Conservation (phyloP, 2,329 filamentous ascomycete species). For the Alternaria burnsii region DNA sequence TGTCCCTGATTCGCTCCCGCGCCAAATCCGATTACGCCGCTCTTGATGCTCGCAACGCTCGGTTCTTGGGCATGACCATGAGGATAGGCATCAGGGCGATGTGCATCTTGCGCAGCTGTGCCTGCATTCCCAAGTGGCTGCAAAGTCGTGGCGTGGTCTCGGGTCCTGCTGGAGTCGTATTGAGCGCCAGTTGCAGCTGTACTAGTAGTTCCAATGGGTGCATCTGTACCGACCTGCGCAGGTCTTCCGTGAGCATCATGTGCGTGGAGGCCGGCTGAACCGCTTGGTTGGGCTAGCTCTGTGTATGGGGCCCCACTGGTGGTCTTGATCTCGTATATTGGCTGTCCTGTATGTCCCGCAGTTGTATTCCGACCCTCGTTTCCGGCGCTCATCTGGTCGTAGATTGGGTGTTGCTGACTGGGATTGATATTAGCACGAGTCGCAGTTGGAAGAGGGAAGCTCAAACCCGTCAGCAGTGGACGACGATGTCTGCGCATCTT, state of each 20-base stretch:
- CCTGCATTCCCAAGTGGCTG: constrained; percentile 2
- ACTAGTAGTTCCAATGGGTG: constrained; percentile 7
- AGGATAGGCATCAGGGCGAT: constrained; percentile 29
- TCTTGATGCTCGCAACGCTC: constrained; percentile 52
- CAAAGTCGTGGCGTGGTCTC: constrained; percentile 1
- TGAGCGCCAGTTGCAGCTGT: background rate
- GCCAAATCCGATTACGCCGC: constrained; percentile 50
- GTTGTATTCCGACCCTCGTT: constrained; percentile 11
- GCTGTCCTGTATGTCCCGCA: constrained; percentile 10
- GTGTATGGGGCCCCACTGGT: constrained; percentile 21
- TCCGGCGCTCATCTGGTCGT: constrained; percentile 37
- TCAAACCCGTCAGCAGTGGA: constrained; percentile 22
- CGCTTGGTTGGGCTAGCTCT: constrained; percentile 17
- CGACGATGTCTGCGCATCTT: constrained; percentile 25
- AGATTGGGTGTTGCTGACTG: constrained; percentile 36
- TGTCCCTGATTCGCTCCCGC: constrained; percentile 31
- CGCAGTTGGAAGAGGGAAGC: background rate
- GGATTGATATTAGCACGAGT: constrained; percentile 6
- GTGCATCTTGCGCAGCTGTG: constrained; percentile 11
- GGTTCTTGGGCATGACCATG: constrained; percentile 23
- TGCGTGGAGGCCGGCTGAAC: constrained; percentile 12
- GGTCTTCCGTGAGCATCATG: constrained; percentile 7
- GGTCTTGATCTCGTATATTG: constrained; percentile 15
- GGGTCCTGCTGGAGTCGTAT: constrained; percentile 1
- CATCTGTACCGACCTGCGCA: constrained; percentile 17